These are phyloP conservation scores for Lactuca saligna DNA, from an alignment of 129 eudicot genomes.

Conservation along the genomic window DNA sequence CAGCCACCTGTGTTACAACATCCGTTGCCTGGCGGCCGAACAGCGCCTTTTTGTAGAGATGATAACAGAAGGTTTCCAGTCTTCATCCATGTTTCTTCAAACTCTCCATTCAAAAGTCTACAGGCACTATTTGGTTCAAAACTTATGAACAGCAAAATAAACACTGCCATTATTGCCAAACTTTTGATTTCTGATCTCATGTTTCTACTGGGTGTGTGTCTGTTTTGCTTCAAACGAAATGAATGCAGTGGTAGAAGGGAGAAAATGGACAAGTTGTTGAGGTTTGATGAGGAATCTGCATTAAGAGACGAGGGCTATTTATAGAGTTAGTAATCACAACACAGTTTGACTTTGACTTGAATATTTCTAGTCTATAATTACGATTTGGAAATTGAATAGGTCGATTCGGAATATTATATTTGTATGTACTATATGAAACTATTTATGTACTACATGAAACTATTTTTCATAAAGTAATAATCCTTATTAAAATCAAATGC, in stretches of 20 bases:
- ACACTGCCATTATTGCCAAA: neutral
- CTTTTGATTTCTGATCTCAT: conserved; percentile 12
- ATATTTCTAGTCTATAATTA: conserved; percentile 4
- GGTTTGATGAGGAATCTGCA: conserved; percentile 1
- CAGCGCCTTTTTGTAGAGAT: conserved; percentile 22
- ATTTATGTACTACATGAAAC: too few relatives aligned
- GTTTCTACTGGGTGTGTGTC: neutral
- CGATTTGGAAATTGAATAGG: conserved; percentile 22
- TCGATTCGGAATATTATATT: neutral
- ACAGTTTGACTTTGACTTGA: conserved; percentile 21
- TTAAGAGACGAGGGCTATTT: neutral
- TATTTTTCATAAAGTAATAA: too few relatives aligned
- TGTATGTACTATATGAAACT: too few relatives aligned
- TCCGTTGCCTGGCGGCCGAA: conserved; percentile 25
- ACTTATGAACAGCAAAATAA: conserved; percentile 15
- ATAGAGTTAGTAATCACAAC: conserved; percentile 10
- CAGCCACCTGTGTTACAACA: conserved; percentile 19
- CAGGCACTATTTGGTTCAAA: conserved; percentile 26
- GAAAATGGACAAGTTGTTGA: neutral
- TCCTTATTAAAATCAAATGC: too few relatives aligned
- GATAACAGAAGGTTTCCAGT: conserved; percentile 29
- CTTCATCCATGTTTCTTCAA: conserved; percentile 24
- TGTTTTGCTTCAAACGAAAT: too few relatives aligned
- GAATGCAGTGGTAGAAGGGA: neutral
- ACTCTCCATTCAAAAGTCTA: conserved; percentile 37